phyloP scores from a whole-genome alignment of 768 basidiomycete species.

The Sistotremastrum suecicum region DNA sequence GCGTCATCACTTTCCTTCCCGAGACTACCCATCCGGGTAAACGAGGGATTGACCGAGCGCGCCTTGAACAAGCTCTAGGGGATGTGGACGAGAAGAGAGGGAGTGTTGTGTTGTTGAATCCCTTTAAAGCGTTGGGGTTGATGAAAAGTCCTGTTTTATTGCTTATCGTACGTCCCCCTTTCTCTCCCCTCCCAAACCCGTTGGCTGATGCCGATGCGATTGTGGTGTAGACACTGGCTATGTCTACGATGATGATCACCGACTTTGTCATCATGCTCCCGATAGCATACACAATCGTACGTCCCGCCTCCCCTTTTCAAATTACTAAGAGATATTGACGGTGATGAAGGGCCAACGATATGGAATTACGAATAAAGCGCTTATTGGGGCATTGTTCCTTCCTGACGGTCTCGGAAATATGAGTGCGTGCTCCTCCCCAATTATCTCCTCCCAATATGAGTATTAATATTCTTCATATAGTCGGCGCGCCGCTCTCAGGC shows the following conservation, averaged over 20 bases:
- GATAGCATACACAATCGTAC: constrained; percentile 51
- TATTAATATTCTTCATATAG: no score
- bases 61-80: no score
- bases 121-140: constrained; percentile 34
- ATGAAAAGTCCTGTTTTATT: constrained; percentile 48
- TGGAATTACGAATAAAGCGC: constrained; percentile 37
- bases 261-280: constrained; percentile 35
- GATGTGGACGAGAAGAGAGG: constrained; percentile 11
- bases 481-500: no score
- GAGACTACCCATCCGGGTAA: constrained; percentile 54
- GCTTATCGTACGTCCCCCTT: constrained; percentile 28
- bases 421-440: constrained; percentile 25
- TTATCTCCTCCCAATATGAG: no score
- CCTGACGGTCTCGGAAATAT: constrained; percentile 48
- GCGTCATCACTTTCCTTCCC: constrained; percentile 36
- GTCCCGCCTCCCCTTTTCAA: constrained; percentile 9
- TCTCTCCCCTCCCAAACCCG: background rate
- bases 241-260: constrained; percentile 13
- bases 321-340: background rate
- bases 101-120: constrained; percentile 36
- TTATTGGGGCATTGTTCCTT: constrained; percentile 46
- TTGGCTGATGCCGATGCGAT: no score
- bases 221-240: no score
- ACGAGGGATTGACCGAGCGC: constrained; percentile 40
- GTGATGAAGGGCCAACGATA: constrained; percentile 29